Evolutionary conservation across 2,329 filamentous ascomycete genomes (phyloP), one percentile per base, ranked within the genome.

Genomic region (Aureobasidium subglaciale): DNA sequence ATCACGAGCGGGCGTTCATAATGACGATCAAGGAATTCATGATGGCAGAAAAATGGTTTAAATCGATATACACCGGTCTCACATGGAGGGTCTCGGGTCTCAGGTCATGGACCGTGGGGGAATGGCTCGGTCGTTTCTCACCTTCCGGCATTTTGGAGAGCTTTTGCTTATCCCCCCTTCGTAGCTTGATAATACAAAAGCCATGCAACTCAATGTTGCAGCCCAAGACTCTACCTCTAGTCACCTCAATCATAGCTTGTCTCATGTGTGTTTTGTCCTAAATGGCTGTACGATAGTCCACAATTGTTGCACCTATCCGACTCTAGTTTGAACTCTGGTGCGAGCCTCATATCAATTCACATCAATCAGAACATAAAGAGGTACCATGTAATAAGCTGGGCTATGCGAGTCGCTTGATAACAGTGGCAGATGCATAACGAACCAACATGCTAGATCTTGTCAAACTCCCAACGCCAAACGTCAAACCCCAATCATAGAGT

Each of bases 21-120:
- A 50, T 50, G 46, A 50, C 32, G 46, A 50, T 37, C 46, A 50
- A n/a, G 32, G 46, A 50, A 37, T 50, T 50, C 46, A 50, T 50
- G 46, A 50, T 34, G 46, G 46, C 24, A 38, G 20, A 48, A 49
- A 27, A 37, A 49, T 49, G 45, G 30, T 37, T 34, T 15, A 22
- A 46, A 32, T 32, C 16, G 29, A 34, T 24, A 34, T 46, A 34
- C 42, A 46, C 18, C 16, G 29, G 29, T 46, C 34, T 20, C 22
- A 32, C 8, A 6, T n/a, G 13, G 43, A n/a, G 13, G 10, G 10
- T 35, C 13, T 35, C 32, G 30, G 43, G 15, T 40, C 9, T 32
- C 15, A 24, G 43, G 43, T 18, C n/a, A 48, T 48, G 43, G 30
- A 13, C 10, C 18, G 25, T 16, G 18, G 25, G 35, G 29, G 43